Percentiles rank a stretch among this genome's conserved stretches.
Conservation (phyloP, 2,329 filamentous ascomycete species). For the Penicillium verrucosum region DNA sequence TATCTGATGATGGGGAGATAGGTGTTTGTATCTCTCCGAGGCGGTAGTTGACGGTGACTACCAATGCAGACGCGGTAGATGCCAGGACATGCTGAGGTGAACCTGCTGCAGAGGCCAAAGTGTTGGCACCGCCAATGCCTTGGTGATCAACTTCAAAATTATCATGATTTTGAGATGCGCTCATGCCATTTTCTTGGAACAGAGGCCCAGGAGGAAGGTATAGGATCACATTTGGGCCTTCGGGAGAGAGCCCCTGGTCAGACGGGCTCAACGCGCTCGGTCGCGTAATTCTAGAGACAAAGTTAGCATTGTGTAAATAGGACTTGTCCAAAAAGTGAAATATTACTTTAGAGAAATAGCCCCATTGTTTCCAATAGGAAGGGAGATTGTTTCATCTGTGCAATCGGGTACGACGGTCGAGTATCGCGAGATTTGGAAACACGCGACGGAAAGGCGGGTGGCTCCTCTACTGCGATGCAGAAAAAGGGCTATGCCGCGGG, state of each 20-base stretch:
- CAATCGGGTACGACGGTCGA: conserved; percentile 8
- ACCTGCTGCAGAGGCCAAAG: background rate
- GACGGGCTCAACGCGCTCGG: conserved; percentile 1
- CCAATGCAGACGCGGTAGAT: conserved; percentile 30
- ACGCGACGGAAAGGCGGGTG: background rate
- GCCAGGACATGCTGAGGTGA: conserved; percentile 30
- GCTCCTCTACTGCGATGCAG: background rate
- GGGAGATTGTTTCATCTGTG: conserved; percentile 21
- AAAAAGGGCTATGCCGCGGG: background rate
- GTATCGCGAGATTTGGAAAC: conserved; percentile 2
- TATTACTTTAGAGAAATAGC: conserved; percentile 27
- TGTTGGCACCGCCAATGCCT: background rate
- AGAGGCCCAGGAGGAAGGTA: conserved; percentile 39
- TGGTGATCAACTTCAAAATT: background rate
- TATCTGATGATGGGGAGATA: background rate
- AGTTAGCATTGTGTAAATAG: background rate
- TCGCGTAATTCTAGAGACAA: conserved; percentile 21
- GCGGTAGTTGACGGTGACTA: conserved; percentile 44
- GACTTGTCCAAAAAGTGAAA: background rate
- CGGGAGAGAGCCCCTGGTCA: background rate
- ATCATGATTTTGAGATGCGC: background rate
- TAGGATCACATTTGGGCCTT: conserved; percentile 33
- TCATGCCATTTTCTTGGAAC: conserved; percentile 12
- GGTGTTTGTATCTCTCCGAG: conserved; percentile 22
- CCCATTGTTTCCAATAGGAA: conserved; percentile 32